Base-by-base conservation (phyloP, 768 basidiomycete species). In the Trichaptum fuscoviolaceum region DNA sequence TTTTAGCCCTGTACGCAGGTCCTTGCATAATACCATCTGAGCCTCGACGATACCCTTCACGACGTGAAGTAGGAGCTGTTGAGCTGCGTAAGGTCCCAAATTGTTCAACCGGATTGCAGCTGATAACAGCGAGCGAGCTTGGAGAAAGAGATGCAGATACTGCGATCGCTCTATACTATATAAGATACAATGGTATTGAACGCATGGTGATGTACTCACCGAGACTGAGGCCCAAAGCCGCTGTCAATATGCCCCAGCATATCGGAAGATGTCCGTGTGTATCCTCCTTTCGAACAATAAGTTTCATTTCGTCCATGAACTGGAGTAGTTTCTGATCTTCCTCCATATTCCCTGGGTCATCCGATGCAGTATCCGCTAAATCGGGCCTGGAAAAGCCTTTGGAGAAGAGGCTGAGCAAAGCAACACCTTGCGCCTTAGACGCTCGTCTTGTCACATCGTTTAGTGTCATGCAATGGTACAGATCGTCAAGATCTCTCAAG, bases 31-130 rank as follows among this genome's bases (percentile, higher is more conserved):
- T 1, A 71, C 67, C 7, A 82, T 72, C 67, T 90, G 84, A 3
- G 76, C 74, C 6, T 85, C 83, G 35, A 97, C 85, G 58, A 96
- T 75, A 0, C 85, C 83, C n/a, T 83, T 81, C 12, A 92, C 81
- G 24, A 84, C 82, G 70, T 92, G 90, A 59, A 96, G 77, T 8
- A 99, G 80, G 20, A 96, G 77, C 69, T 95, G 93, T 71, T 99
- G 95, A 0, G 97, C 86, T 23, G 86, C 86, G 75, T 99, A 99
- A 0, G 97, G 97, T 0, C 97, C 97, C 69, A 97, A 83, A 26
- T 85, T 85, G 76, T 99, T 99, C 72, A 99, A 81, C 7, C 97
- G 87, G 20, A 99, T 92, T 1, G 95, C 89, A 5, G 96, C 94
- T 8, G 96, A 98, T 58, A 99, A 82, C 63, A 99, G 78, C 64